Base-by-base conservation (phyloP, 352 stramenopile species). In the Vaucheria bursata region DNA sequence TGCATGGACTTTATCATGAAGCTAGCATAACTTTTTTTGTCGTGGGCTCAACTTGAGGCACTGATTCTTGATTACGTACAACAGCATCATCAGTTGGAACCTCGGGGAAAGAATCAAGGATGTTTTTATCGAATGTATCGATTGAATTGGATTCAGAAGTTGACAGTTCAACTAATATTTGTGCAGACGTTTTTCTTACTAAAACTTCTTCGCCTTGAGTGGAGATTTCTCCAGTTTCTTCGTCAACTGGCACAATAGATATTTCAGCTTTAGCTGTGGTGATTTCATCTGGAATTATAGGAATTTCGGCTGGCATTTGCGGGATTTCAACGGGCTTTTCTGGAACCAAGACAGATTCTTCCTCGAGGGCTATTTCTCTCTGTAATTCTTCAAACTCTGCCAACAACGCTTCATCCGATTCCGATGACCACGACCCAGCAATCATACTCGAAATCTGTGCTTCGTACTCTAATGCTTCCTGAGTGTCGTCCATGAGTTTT, bases 401-500 rank as follows among this genome's bases (percentile, higher is more conserved):
- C 29, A 85, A 65, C 5, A 85, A 71, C 31, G 82, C 73, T 4
- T 79, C 59, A 33, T 85, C 79, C 29, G 73, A 75, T 18, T 74
- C 79, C 0, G 80, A 40, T 6, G 76, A 77, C 79, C 76, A 83
- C 12, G 71, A 75, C 12, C 75, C 71, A 0, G 67, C 76, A n/a
- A 85, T 79, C 18, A 75, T 59, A 36, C 64, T 52, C 29, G 77
- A 85, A 52, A 85, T 80, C 72, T 85, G 53, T 75, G 82, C 53
- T 38, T 79, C 72, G 52, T 84, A 84, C 1, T 74, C 79, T 31
- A 85, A 75, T 18, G 37, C 59, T 39, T 85, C 79, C 38, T 75
- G 72, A 1, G 79, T 85, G 79, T 85, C 79, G 31, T 68, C 79
- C 79, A 85, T 85, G 1, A 85, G 76, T 66, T 85, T 59, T 45